Conservation (phyloP, 768 basidiomycete species). For the Mycena pura region DNA sequence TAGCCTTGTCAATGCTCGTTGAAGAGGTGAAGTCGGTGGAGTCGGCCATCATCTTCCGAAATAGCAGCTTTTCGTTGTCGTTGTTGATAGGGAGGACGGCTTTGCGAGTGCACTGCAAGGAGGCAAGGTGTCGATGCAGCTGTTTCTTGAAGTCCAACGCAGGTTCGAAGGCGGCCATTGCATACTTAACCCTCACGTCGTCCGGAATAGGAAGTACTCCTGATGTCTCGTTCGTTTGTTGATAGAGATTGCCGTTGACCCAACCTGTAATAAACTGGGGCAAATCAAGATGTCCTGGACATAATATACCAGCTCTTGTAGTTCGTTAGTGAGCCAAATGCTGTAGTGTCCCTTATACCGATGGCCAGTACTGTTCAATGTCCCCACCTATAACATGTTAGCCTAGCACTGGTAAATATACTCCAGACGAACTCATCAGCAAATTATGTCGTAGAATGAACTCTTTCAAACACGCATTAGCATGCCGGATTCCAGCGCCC, state of each 20-base stretch:
- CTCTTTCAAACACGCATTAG: neutral
- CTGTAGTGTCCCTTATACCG: conserved; percentile 3
- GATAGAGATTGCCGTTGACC: conserved; percentile 5
- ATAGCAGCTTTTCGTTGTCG: too few species aligned
- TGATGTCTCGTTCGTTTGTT: neutral
- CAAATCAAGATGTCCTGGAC: neutral
- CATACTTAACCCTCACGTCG: neutral
- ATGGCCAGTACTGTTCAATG: neutral
- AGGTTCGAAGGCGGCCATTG: neutral
- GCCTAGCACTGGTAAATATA: too few species aligned
- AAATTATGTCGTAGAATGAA: neutral
- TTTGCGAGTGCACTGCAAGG: neutral
- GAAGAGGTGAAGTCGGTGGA: too few species aligned
- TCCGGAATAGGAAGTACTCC: neutral
- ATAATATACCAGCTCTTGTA: neutral
- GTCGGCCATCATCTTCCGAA: too few species aligned
- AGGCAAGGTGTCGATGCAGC: neutral
- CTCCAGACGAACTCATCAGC: neutral
- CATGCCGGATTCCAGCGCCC: neutral
- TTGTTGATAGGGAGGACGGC: neutral
- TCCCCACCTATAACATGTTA: neutral
- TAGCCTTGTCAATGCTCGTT: too few species aligned
- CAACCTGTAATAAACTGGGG: neutral
- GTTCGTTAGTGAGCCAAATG: conserved; percentile 15
- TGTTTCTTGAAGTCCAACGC: neutral